Conservation (phyloP, 1,139 yeast genomes). For the Entelexis paramagnoliae region DNA sequence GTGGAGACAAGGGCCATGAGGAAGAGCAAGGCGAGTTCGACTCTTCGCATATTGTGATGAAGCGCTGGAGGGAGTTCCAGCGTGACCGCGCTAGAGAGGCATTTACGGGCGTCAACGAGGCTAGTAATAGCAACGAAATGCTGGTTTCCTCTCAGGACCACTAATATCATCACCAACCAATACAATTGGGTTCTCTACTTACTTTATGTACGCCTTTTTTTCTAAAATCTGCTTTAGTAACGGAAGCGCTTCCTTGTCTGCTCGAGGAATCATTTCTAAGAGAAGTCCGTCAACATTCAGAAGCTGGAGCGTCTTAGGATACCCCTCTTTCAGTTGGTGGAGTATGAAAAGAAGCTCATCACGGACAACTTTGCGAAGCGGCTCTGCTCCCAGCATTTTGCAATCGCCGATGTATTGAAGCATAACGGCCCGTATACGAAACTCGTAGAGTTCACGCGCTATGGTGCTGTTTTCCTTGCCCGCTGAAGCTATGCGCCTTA, state of each 20-base stretch:
- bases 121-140: background rate
- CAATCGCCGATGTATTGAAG: conserved; percentile 45
- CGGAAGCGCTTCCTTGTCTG: conserved; percentile 14
- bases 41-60: conserved; percentile 76
- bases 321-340: conserved; percentile 18
- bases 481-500: conserved; percentile 28
- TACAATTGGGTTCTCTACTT: too few relatives aligned
- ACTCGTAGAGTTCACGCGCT: conserved; percentile 36
- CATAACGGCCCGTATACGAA: conserved; percentile 44
- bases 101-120: background rate
- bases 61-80: conserved; percentile 91
- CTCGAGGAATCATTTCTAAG: conserved; percentile 12
- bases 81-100: conserved; percentile 37
- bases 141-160: background rate
- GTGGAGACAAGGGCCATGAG: conserved; percentile 60
- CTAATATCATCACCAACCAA: too few relatives aligned
- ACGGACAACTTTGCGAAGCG: conserved; percentile 45
- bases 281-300: conserved; percentile 10
- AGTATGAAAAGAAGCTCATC: conserved; percentile 36
- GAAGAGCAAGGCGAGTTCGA: conserved; percentile 73
- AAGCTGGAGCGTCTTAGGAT: background rate
- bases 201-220: background rate
- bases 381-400: conserved; percentile 42
- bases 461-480: conserved; percentile 24
- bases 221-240: conserved; percentile 14